Evolutionary conservation across 495 filamentous ascomycete species (phyloP), one percentile per base, ranked within the genome.

Genomic region (Neurospora sublineolata): DNA sequence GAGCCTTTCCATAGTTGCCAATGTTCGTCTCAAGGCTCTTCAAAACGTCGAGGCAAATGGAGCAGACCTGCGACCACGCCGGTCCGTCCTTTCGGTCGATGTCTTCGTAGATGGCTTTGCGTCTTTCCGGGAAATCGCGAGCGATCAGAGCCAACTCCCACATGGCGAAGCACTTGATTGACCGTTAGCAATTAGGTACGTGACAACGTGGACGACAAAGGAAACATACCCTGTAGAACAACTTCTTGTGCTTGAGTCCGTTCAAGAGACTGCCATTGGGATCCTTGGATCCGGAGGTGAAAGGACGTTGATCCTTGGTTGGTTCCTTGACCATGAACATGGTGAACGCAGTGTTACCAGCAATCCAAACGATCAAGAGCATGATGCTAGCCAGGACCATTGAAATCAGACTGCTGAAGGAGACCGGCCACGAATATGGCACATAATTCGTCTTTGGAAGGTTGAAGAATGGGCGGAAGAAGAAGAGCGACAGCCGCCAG

Each of bases 191-290:
- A 68, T 27, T 33, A 33, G 9, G 23, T n/a, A 3, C 18, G 14
- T 12, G n/a, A 38, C 16, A 27, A 11, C 37, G 12, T 37, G 12
- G 38, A 27, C 39, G 58, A 40, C 12, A 58, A 42, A 36, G 74
- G 58, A 33, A 71, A 77, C 82, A 75, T 83, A 86, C 89, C 82
- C 82, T 86, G 42, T 86, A 84, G n/a, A 88, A 76, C 46, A 87
- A 81, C 73, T 90, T 92, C 79, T 87, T 94, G 23, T 90, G 87
- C 73, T 89, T 93, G 67, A 99, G 80, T 1, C 95, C 95, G 70
- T 88, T 92, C 64, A 98, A 78, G 46, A 99, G 83, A 76, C 90
- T 97, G 41, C 93, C 94, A 75, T 96, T 99, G 1, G 95, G 94
- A 81, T 98, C 96, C 74, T 89, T 91, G 5, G 93, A 92, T 70